Percentiles rank a stretch among this genome's conserved stretches.
Evolutionary conservation across 2,329 filamentous ascomycete genomes (phyloP).

Genomic region (Paramyrothecium sp.): DNA sequence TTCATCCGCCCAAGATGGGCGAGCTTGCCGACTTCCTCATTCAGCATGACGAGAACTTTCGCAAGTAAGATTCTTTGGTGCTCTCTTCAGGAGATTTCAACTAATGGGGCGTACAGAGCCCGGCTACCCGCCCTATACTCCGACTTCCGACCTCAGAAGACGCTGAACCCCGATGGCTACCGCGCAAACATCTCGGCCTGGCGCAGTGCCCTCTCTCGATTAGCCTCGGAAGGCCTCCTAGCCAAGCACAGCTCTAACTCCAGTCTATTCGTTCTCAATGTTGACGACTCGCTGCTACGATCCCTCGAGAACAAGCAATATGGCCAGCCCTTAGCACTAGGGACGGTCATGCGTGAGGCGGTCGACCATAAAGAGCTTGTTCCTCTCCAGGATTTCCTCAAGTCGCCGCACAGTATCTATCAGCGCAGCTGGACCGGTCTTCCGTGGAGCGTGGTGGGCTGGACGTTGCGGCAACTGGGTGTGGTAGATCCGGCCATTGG

Average conservation of each 20-base stretch:
- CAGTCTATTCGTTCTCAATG: slow-evolving; percentile 50
- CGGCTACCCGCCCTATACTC: slow-evolving; percentile 85
- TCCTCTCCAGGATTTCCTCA: slow-evolving; percentile 66
- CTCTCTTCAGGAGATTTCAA: neutral
- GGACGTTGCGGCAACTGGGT: slow-evolving; percentile 72
- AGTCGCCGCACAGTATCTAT: slow-evolving; percentile 68
- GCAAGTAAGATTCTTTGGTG: slow-evolving; percentile 39
- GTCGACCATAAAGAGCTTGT: slow-evolving; percentile 68
- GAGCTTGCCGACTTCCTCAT: slow-evolving; percentile 68
- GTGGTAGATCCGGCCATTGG: slow-evolving; percentile 47
- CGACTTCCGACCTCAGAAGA: slow-evolving; percentile 73
- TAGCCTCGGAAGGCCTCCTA: slow-evolving; percentile 60
- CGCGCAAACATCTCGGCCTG: slow-evolving; percentile 76
- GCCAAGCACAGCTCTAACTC: slow-evolving; percentile 37
- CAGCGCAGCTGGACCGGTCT: slow-evolving; percentile 65
- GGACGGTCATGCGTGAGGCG: slow-evolving; percentile 74
- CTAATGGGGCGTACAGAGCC: slow-evolving; percentile 47
- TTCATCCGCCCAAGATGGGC: slow-evolving; percentile 44
- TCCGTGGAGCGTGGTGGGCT: slow-evolving; percentile 70
- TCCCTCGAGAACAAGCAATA: slow-evolving; percentile 74
- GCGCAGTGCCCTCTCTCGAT: slow-evolving; percentile 70
- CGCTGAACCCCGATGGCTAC: slow-evolving; percentile 83
- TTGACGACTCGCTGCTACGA: slow-evolving; percentile 64
- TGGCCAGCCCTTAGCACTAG: slow-evolving; percentile 78
- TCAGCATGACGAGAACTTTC: slow-evolving; percentile 59